Evolutionary conservation across 2,329 filamentous ascomycete genomes (phyloP), one percentile per base, ranked within the genome.

Genomic region (Venturia pyrina): DNA sequence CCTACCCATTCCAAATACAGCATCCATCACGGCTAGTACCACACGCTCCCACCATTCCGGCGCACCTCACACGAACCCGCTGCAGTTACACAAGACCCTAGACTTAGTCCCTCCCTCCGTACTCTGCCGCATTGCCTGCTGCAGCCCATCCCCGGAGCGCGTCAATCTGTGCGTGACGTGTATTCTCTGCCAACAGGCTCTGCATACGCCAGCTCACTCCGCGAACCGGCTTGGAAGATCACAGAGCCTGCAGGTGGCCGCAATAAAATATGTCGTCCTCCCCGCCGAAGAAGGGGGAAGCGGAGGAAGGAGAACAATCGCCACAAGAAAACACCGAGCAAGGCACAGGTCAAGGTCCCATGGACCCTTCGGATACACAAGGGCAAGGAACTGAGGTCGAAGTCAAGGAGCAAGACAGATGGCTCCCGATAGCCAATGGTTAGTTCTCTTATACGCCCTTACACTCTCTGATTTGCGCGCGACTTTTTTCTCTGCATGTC

Each of bases 361-460:
- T 96, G 90, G 92, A 96, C 75, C 82, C 84, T 81, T 85, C 88
- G 79, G 88, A 90, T 81, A 85, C 86, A 87, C 89, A 91, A 82
- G 83, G 84, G 78, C 84, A 84, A 78, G 88, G 85, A 78, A 91
- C 91, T 80, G 93, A 98, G 82, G 96, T 97, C 78, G 93, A 98
- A 81, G 93, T 98, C 80, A 98, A 98, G 85, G 95, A 99, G 81
- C 95, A 99, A 81, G 95, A 99, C 81, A 85, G 95, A 84, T 99
- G 95, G 95, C 86, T 99, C 78, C 95, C 95, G 78, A 99, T 99
- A 86, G 95, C 95, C 82, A 99, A 99, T 92, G 95, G 95, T 99
- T 86, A 86, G 95, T 95, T 71, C 71, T 62, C 67, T 68, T 68
- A 69, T 69, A 68, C 71, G 72, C 72, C 72, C 70, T 62, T 41